phyloP scores from a whole-genome alignment of 1,284 basidiomycete species.

The Tilletia horrida region DNA sequence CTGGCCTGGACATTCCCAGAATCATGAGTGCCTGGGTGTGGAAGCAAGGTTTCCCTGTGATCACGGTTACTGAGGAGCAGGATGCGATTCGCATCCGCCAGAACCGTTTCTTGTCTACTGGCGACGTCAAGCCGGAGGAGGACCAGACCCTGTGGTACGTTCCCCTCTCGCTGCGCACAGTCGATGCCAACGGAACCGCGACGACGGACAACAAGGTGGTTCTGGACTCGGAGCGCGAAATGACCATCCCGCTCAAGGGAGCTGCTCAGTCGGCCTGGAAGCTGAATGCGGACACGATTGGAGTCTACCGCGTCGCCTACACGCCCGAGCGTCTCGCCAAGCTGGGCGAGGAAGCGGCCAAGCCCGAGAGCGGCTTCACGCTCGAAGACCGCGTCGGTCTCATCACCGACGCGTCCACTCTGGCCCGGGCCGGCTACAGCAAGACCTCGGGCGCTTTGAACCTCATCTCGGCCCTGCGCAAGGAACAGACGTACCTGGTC shows the following conservation, averaged over 20 bases:
- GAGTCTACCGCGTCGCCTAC: slow-evolving; percentile 88
- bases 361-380: slow-evolving; percentile 66
- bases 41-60: slow-evolving; percentile 71
- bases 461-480: slow-evolving; percentile 67
- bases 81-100: slow-evolving; percentile 64
- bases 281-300: slow-evolving; percentile 81
- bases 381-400: slow-evolving; percentile 83
- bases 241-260: slow-evolving; percentile 64
- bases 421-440: slow-evolving; percentile 75
- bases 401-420: slow-evolving; percentile 73
- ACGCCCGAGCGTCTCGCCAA: slow-evolving; percentile 72
- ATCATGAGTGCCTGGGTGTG: slow-evolving; percentile 92
- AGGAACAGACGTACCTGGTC: slow-evolving; percentile 53
- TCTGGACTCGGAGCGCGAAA: slow-evolving; percentile 67
- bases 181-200: slow-evolving; percentile 63
- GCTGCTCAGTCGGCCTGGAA: slow-evolving; percentile 68
- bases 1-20: slow-evolving; percentile 71
- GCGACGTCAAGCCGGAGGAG: slow-evolving; percentile 66
- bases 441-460: slow-evolving; percentile 73
- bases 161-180: slow-evolving; percentile 73
- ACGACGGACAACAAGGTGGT: slow-evolving; percentile 67
- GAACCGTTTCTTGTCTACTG: slow-evolving; percentile 87
- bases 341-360: slow-evolving; percentile 75
- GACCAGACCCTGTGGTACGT: slow-evolving; percentile 87
- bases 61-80: slow-evolving; percentile 74